Conservation (phyloP, 805 yeast species). For the Clavispora carvajalis region DNA sequence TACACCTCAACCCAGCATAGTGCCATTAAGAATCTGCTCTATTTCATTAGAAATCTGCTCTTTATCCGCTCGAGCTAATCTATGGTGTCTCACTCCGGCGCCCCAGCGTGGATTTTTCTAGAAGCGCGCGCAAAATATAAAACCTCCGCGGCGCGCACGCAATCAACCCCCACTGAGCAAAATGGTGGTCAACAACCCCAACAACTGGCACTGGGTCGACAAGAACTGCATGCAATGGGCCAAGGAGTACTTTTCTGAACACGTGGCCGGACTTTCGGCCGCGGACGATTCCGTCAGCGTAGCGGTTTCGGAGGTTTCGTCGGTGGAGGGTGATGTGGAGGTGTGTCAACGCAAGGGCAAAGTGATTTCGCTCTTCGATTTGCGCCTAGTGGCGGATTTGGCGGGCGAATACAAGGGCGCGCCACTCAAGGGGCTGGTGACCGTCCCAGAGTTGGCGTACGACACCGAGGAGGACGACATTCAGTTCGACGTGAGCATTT, state of each 20-base stretch:
- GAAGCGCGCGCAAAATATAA: slow-evolving; percentile 3
- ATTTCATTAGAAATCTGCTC: no score
- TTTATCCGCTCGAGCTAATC: no score
- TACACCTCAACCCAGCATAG: no score
- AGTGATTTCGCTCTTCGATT: slow-evolving; percentile 85
- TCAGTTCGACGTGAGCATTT: slow-evolving; percentile 73
- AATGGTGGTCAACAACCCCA: slow-evolving; percentile 96
- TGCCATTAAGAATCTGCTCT: no score
- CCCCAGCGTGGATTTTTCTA: slow-evolving; percentile 8
- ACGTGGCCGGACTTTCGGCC: slow-evolving; percentile 48
- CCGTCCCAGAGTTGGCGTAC: slow-evolving; percentile 89
- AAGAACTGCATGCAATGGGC: slow-evolving; percentile 96
- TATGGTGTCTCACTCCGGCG: no score
- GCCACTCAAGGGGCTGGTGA: slow-evolving; percentile 63
- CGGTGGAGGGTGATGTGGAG: slow-evolving; percentile 92
- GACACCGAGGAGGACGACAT: slow-evolving; percentile 83
- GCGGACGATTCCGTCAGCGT: slow-evolving; percentile 26
- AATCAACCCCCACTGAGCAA: slow-evolving; percentile 2
- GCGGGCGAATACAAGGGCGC: slow-evolving; percentile 34
- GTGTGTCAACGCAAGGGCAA: slow-evolving; percentile 97
- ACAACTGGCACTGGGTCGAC: slow-evolving; percentile 99
- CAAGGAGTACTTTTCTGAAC: slow-evolving; percentile 61
- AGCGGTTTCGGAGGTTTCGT: slow-evolving; percentile 41
- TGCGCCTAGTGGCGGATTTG: slow-evolving; percentile 59
- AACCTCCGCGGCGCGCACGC: background rate